Conservation (phyloP, 176 grass and related monocot species). For the Oryza longistaminata region DNA sequence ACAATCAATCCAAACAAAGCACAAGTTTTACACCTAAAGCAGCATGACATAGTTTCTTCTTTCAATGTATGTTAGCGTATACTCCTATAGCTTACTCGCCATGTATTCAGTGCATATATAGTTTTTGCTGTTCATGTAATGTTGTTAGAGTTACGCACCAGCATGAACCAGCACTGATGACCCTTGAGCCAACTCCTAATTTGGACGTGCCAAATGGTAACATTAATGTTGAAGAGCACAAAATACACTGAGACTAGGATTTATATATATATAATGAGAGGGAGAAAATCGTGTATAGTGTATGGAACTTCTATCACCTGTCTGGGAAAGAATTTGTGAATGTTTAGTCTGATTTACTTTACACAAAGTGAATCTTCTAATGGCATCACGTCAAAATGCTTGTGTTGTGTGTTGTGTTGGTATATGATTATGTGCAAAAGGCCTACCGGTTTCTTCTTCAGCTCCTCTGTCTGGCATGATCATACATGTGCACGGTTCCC, state of each 20-base stretch:
- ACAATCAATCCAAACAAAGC: too few species aligned
- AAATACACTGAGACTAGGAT: too few species aligned
- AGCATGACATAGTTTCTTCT: too few species aligned
- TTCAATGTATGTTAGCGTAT: neutral
- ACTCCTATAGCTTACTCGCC: neutral
- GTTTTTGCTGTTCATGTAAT: neutral
- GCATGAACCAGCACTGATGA: neutral
- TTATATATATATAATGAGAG: neutral
- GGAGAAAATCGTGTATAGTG: neutral
- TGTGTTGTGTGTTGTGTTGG: neutral
- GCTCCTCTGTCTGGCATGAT: neutral
- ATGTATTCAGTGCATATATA: neutral
- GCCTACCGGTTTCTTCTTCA: neutral
- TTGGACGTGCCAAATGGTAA: neutral
- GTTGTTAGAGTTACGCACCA: neutral
- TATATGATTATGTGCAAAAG: conserved; percentile 30
- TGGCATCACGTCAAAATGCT: neutral
- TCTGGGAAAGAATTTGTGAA: neutral
- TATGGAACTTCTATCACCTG: neutral
- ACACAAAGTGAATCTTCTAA: neutral
- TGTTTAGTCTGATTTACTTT: neutral
- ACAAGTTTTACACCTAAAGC: too few species aligned
- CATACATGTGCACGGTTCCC: neutral
- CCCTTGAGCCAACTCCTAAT: neutral
- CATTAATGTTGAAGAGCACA: neutral